phyloP scores from a whole-genome alignment of 805 yeast species.

The Suhomyces sp. region DNA sequence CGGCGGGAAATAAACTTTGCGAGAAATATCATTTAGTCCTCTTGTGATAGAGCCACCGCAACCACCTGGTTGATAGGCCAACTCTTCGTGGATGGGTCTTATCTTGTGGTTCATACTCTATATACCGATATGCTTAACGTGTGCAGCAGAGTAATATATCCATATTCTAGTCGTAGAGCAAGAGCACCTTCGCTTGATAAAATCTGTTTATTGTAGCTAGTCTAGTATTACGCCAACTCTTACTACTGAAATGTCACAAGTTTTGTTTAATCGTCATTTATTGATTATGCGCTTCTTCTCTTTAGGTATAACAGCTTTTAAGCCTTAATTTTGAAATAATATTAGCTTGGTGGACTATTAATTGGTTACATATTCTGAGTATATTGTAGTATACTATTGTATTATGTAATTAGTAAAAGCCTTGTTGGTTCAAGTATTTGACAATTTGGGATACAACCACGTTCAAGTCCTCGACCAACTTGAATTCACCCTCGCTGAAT shows the following conservation, averaged over 20 bases:
- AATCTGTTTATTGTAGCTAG: too few species aligned
- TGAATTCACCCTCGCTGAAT: constrained; percentile 9
- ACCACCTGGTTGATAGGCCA: not conserved
- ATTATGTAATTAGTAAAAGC: constrained; percentile 55
- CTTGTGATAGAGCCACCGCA: not conserved
- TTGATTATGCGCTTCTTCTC: too few species aligned
- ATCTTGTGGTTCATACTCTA: too few species aligned
- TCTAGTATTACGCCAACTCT: not conserved
- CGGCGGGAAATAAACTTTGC: not conserved
- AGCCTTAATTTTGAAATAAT: too few species aligned
- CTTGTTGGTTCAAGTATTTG: constrained; percentile 73
- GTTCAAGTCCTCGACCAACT: constrained; percentile 19
- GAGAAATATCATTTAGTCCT: not conserved
- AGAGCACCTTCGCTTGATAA: not conserved
- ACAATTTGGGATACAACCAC: constrained; percentile 69
- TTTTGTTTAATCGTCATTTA: too few species aligned
- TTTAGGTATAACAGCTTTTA: too few species aligned
- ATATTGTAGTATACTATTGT: not conserved
- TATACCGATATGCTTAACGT: not conserved
- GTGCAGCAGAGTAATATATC: not conserved
- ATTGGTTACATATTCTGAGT: too few species aligned
- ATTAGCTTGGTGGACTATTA: too few species aligned
- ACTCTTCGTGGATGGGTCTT: not conserved
- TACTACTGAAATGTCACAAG: too few species aligned
- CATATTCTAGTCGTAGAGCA: not conserved